Evolutionary conservation across 805 yeast genomes (phyloP).

Genomic region (Nakazawaea ambrosiae): DNA sequence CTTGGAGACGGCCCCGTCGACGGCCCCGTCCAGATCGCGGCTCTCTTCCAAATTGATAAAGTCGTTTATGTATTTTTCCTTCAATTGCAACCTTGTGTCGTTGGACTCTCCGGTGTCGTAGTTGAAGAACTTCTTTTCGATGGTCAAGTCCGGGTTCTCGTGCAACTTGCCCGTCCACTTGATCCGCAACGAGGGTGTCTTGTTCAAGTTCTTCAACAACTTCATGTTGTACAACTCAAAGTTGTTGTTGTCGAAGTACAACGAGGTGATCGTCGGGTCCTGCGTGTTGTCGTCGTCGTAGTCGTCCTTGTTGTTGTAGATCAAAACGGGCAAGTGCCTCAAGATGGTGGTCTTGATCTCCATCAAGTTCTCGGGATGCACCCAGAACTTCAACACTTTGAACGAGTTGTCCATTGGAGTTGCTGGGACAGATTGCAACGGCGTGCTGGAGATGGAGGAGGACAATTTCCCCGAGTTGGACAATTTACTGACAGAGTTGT

Average conservation of each 20-base stretch:
- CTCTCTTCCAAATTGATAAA: constrained; percentile 39
- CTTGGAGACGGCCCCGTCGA: constrained; percentile 30
- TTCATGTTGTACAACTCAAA: constrained; percentile 86
- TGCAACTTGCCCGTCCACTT: constrained; percentile 85
- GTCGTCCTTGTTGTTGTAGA: constrained; percentile 49
- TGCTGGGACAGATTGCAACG: constrained; percentile 7
- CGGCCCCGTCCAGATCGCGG: constrained; percentile 10
- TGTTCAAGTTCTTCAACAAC: constrained; percentile 54
- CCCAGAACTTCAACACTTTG: constrained; percentile 85
- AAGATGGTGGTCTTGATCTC: constrained; percentile 94
- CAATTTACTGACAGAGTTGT: constrained; percentile 39
- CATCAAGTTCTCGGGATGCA: constrained; percentile 95
- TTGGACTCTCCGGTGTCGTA: constrained; percentile 35
- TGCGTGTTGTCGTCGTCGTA: constrained; percentile 38
- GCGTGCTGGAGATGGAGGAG: constrained; percentile 21
- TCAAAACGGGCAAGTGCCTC: constrained; percentile 87
- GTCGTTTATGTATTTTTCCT: constrained; percentile 75
- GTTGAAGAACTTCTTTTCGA: constrained; percentile 76
- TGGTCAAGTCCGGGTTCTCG: constrained; percentile 58
- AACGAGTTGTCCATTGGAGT: constrained; percentile 24
- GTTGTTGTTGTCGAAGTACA: constrained; percentile 79
- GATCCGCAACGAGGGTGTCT: constrained; percentile 70
- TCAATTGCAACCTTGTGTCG: constrained; percentile 61
- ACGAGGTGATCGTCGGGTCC: constrained; percentile 80
- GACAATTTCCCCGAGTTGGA: constrained; percentile 31